Conservation (phyloP, 371 early-diverging fungal species). For the Mortierella sp. region DNA sequence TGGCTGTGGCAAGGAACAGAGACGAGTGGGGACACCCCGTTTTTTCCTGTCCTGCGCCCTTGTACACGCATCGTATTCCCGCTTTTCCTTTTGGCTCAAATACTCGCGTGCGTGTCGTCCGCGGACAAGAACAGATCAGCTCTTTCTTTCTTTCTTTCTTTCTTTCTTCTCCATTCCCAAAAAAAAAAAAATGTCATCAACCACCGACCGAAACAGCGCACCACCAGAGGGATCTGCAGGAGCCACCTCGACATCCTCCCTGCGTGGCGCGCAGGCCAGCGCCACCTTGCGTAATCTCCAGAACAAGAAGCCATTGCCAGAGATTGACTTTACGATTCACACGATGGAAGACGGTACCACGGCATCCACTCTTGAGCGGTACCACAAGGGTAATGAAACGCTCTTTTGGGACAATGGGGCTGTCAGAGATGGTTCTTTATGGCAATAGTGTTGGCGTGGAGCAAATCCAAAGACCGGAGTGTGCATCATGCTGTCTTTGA, state of each 20-base stretch:
- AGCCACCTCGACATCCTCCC: neutral
- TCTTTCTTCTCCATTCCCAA: neutral
- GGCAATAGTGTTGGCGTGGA: too few species aligned
- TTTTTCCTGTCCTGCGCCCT: neutral
- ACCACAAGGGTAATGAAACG: constrained; percentile 73
- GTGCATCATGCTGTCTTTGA: too few species aligned
- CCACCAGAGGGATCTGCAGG: too few species aligned
- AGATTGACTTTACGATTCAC: constrained; percentile 79
- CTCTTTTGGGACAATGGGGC: neutral
- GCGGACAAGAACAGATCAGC: neutral
- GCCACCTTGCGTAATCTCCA: constrained; percentile 40
- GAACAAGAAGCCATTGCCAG: constrained; percentile 53
- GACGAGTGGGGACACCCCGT: too few species aligned
- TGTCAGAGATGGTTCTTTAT: too few species aligned
- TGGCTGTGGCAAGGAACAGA: neutral
- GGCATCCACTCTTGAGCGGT: constrained; percentile 80
- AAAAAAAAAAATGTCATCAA: neutral
- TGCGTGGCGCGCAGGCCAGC: constrained; percentile 33
- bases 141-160: neutral
- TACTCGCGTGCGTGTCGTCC: too few species aligned
- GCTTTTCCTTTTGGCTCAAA: neutral
- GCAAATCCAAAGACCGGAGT: too few species aligned
- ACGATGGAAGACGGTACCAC: constrained; percentile 81
- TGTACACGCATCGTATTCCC: neutral
- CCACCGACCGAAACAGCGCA: neutral